phyloP scores from a whole-genome alignment of 176 grass and related monocot species.

The Coix lacrymajobi region DNA sequence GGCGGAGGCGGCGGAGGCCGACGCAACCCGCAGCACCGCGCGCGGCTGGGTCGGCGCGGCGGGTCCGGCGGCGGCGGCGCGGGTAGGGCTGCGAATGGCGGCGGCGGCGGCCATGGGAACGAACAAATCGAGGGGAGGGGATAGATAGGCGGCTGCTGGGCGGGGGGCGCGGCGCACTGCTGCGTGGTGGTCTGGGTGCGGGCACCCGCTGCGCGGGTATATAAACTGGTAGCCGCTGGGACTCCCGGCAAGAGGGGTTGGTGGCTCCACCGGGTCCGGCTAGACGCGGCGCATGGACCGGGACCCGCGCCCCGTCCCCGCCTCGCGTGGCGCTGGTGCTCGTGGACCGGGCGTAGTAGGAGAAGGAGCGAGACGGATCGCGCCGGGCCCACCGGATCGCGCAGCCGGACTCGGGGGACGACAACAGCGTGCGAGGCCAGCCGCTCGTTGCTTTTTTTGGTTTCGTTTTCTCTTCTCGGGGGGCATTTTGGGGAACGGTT shows the following conservation, averaged over 20 bases:
- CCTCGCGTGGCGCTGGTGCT: not conserved
- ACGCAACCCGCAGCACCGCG: not conserved
- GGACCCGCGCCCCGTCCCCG: accelerated
- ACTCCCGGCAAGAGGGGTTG: not conserved
- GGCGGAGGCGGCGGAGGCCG: accelerated
- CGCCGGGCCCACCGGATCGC: conserved; percentile 16
- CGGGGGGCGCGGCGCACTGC: not conserved
- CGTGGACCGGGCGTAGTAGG: not conserved
- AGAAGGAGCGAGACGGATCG: not conserved
- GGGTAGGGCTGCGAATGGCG: conserved; percentile 42
- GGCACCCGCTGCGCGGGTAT: conserved; percentile 26
- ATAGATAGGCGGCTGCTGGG: not conserved
- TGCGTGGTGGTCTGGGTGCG: not conserved
- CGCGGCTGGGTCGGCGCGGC: not conserved
- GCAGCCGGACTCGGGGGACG: no score
- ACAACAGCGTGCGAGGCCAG: not conserved
- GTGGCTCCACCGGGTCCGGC: not conserved
- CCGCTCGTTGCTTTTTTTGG: not conserved
- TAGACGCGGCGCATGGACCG: not conserved
- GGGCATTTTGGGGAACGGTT: not conserved
- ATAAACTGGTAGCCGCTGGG: conserved; percentile 8
- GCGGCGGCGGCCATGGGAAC: conserved; percentile 24
- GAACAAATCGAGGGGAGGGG: not conserved
- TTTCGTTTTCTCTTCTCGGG: no score
- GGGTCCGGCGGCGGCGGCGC: not conserved